Conservation (phyloP, 2,329 filamentous ascomycete genomes). For the Zopfia rhizophila region DNA sequence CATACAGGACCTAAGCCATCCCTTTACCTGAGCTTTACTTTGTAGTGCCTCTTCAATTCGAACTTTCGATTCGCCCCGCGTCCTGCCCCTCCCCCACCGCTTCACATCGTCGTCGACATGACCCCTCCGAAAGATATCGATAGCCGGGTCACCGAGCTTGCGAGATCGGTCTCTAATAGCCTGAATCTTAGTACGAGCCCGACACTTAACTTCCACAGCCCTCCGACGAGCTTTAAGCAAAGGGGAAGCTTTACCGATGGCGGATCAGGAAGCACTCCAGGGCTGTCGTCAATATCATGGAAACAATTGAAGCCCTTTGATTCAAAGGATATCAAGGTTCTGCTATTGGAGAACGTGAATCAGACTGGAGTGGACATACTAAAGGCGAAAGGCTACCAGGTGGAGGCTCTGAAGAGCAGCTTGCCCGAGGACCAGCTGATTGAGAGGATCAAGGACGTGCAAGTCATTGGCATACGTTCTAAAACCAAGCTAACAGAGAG, state of each 20-base stretch:
- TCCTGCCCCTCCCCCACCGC: too few relatives aligned
- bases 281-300: slow-evolving; percentile 48
- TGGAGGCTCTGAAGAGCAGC: slow-evolving; percentile 89
- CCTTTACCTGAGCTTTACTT: too few relatives aligned
- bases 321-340: slow-evolving; percentile 94
- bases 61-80: too few relatives aligned
- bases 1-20: too few relatives aligned
- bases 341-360: slow-evolving; percentile 96
- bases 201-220: slow-evolving; percentile 77
- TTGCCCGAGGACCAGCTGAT: slow-evolving; percentile 93
- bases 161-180: slow-evolving; percentile 66
- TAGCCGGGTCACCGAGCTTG: slow-evolving; percentile 38
- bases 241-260: slow-evolving; percentile 50
- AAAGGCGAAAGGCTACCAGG: slow-evolving; percentile 89
- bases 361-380: slow-evolving; percentile 87
- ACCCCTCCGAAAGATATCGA: slow-evolving; percentile 50
- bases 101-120: slow-evolving; percentile 44
- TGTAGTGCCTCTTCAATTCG: too few relatives aligned
- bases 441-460: slow-evolving; percentile 96
- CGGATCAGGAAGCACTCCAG: slow-evolving; percentile 48
- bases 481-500: slow-evolving; percentile 93
- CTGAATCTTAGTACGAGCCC: slow-evolving; percentile 80
- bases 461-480: slow-evolving; percentile 97
- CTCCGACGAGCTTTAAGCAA: slow-evolving; percentile 66
- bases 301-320: slow-evolving; percentile 96